These are phyloP conservation scores for Boehmeria nivea DNA, from an alignment of 306 rosid genomes.

Conservation along the genomic window DNA sequence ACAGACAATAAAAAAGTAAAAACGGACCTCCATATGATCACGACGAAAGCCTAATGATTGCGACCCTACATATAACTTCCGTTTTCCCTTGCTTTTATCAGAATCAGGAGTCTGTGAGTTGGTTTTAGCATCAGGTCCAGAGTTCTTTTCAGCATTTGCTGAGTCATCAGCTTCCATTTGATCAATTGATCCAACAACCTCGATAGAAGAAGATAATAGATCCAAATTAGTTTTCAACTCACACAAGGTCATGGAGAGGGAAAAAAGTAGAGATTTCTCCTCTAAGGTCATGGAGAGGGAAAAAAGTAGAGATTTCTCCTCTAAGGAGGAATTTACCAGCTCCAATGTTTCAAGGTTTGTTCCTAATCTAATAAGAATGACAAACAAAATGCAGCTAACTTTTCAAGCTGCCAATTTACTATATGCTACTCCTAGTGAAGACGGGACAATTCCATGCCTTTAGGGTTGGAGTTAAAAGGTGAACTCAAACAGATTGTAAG, in stretches of 20 bases:
- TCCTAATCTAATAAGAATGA: not conserved
- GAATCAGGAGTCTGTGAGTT: constrained; percentile 45
- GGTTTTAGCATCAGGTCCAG: constrained; percentile 55
- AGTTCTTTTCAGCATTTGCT: constrained; percentile 56
- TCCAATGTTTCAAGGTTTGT: not conserved
- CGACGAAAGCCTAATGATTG: constrained; percentile 90
- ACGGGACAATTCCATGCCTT: not conserved
- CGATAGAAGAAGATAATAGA: constrained; percentile 19
- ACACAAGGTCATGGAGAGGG: not conserved
- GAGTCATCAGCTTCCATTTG: constrained; percentile 88
- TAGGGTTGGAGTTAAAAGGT: not conserved
- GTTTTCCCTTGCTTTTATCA: constrained; percentile 73
- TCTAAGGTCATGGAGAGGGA: not conserved
- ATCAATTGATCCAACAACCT: constrained; percentile 92
- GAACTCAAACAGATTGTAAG: not conserved
- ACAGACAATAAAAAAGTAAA: constrained; percentile 1
- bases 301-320: too few species aligned
- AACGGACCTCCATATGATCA: constrained; percentile 82
- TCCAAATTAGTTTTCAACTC: constrained; percentile 3
- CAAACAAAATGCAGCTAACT: too few species aligned
- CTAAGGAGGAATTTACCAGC: not conserved
- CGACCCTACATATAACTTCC: constrained; percentile 82
- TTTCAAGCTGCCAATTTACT: not conserved
- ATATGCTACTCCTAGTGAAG: not conserved
- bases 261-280: too few species aligned